Evolutionary conservation across 2,329 filamentous ascomycete genomes (phyloP), one percentile per base, ranked within the genome.

Genomic region (Corynespora cassiicola): DNA sequence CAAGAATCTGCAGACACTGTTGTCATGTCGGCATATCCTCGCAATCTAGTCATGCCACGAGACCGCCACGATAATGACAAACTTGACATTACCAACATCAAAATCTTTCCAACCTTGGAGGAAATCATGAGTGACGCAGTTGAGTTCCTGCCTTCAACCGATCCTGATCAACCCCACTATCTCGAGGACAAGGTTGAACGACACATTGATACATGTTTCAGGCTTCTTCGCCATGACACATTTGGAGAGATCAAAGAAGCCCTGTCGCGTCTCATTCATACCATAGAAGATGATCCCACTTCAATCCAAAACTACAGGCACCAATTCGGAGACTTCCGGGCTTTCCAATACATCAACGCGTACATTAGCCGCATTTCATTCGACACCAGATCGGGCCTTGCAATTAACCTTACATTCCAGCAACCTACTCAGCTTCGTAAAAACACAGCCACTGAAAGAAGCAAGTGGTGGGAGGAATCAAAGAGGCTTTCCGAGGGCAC

Each of bases 71-170:
- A 68, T 19, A 70, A 70, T 18, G 65, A 69, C 35, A 53, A 60
- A 6, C 39, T 16, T 6, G 57, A 67, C 31, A 67, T 70, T 4
- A 27, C 43, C 0, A 23, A 61, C 0, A 56, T 69, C n/a, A 17
- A 40, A 4, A 56, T 68, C 5, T 60, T 69, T 4, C 65, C 66
- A 0, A 66, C 62, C 1, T 45, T 40, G 2, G 48, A 55, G 10
- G 65, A 69, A 32, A 60, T 68, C 3, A 29, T 55, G 36, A 56
- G 73, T 68, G 30, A 74, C 64, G 3, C 52, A 58, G 35, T 76
- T 19, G 61, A 67, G 7, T 66, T 58, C 19, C 39, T 71, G 1
- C 66, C 66, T 0, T 51, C 45, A 1, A 60, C 53, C 1, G 58
- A 68, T 28, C 46, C 44, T 1, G 45, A 59, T 14, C 51, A 65